phyloP scores from a whole-genome alignment of 2,329 filamentous ascomycete species.

The Trichothecium sympodiale region DNA sequence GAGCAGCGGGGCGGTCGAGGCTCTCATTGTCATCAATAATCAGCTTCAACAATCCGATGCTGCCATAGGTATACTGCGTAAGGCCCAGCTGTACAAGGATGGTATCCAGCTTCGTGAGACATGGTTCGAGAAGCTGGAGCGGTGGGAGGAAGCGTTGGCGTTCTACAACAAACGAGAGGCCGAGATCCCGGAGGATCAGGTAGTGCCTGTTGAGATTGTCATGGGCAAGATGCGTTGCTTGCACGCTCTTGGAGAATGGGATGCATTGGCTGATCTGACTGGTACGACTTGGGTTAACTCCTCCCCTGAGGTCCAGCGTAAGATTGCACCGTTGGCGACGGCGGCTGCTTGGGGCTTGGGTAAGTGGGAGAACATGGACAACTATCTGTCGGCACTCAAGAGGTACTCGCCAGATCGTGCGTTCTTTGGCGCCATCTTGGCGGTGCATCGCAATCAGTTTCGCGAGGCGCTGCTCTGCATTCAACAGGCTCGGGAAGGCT shows the following conservation, averaged over 20 bases:
- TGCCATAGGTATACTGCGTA: constrained; percentile 92
- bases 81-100: constrained; percentile 90
- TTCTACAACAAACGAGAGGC: constrained; percentile 83
- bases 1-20: constrained; percentile 89
- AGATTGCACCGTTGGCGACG: constrained; percentile 86
- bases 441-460: constrained; percentile 92
- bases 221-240: constrained; percentile 99
- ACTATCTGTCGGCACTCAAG: constrained; percentile 92
- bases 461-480: constrained; percentile 83
- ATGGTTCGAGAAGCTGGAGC: constrained; percentile 97
- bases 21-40: constrained; percentile 98
- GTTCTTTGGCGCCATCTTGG: constrained; percentile 94
- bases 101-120: constrained; percentile 90
- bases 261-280: constrained; percentile 75
- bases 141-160: constrained; percentile 92
- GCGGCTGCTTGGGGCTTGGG: constrained; percentile 93
- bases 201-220: constrained; percentile 75
- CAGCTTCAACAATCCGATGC: constrained; percentile 97
- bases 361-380: constrained; percentile 98
- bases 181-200: constrained; percentile 47
- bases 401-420: constrained; percentile 84
- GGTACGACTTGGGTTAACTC: constrained; percentile 93
- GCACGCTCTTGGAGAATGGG: constrained; percentile 96
- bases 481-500: constrained; percentile 79
- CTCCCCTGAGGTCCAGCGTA: constrained; percentile 72